These are phyloP conservation scores for Sonneratia caseolaris DNA, from an alignment of 345 rosid genomes.

Conservation along the genomic window DNA sequence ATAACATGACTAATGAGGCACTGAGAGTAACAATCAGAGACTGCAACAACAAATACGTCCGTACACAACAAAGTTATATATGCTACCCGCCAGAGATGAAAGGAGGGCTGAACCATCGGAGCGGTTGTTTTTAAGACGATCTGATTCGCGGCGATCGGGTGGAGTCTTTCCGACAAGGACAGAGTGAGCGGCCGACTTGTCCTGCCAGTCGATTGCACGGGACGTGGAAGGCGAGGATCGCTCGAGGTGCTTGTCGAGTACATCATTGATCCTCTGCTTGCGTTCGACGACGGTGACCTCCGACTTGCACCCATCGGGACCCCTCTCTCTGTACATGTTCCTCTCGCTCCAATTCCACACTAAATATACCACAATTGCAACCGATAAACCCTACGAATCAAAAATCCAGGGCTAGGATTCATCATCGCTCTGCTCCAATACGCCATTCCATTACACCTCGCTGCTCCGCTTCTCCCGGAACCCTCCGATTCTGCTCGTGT, in stretches of 20 bases:
- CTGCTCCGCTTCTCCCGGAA: not conserved
- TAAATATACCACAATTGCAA: too few relatives aligned
- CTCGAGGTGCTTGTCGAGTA: constrained; percentile 59
- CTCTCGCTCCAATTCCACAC: not conserved
- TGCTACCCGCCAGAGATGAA: not conserved
- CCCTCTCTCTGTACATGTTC: constrained; percentile 22
- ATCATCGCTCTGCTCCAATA: not conserved
- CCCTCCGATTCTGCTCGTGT: not conserved
- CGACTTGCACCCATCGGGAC: constrained; percentile 43
- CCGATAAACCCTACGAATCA: constrained; percentile 11
- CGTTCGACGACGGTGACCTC: constrained; percentile 58
- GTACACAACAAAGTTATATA: not conserved
- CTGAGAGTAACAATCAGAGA: not conserved
- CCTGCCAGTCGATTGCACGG: constrained; percentile 49
- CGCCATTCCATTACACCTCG: not conserved
- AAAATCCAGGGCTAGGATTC: constrained; percentile 14
- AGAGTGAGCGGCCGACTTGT: constrained; percentile 31
- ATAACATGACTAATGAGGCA: not conserved
- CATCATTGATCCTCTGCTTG: constrained; percentile 57
- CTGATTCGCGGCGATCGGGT: constrained; percentile 43
- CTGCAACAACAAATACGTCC: not conserved
- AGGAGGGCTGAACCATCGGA: constrained; percentile 40
- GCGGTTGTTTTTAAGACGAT: constrained; percentile 43
- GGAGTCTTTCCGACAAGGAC: constrained; percentile 44
- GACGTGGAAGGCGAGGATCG: constrained; percentile 81